phyloP scores from a whole-genome alignment of 768 basidiomycete species.

The Pholiota molesta region DNA sequence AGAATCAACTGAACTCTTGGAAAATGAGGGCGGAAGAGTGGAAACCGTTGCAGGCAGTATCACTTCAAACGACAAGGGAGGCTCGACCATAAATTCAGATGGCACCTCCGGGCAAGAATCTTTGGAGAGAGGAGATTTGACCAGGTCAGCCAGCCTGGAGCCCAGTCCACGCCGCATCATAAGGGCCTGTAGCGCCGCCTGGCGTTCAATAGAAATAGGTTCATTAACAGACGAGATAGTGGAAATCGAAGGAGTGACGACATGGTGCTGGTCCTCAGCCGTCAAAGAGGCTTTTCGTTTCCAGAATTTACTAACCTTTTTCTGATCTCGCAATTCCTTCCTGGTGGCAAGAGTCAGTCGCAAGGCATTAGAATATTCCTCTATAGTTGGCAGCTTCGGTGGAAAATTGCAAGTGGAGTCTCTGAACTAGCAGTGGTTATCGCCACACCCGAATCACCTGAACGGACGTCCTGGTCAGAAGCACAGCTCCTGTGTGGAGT shows the following conservation, averaged over 20 bases:
- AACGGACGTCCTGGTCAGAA: neutral
- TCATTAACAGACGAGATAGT: constrained; percentile 40
- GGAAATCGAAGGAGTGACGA: constrained; percentile 43
- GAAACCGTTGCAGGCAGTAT: neutral
- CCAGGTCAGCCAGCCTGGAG: constrained; percentile 4
- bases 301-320: constrained; percentile 49
- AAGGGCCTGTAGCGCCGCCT: constrained; percentile 43
- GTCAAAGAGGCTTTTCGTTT: constrained; percentile 43
- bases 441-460: neutral
- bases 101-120: neutral
- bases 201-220: constrained; percentile 35
- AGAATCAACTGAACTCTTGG: constrained; percentile 16
- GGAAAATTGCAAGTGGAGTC: neutral
- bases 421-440: neutral
- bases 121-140: neutral
- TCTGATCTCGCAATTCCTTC: constrained; percentile 44
- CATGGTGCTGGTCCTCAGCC: constrained; percentile 17
- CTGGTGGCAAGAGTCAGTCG: constrained; percentile 47
- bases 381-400: constrained; percentile 34
- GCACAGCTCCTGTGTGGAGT: neutral
- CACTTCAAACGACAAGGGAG: neutral
- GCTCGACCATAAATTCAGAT: neutral
- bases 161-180: constrained; percentile 24
- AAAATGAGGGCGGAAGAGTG: constrained; percentile 15
- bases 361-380: constrained; percentile 53